Base-by-base conservation (phyloP, 139 green algal genomes). In the Trebouxia sp. region DNA sequence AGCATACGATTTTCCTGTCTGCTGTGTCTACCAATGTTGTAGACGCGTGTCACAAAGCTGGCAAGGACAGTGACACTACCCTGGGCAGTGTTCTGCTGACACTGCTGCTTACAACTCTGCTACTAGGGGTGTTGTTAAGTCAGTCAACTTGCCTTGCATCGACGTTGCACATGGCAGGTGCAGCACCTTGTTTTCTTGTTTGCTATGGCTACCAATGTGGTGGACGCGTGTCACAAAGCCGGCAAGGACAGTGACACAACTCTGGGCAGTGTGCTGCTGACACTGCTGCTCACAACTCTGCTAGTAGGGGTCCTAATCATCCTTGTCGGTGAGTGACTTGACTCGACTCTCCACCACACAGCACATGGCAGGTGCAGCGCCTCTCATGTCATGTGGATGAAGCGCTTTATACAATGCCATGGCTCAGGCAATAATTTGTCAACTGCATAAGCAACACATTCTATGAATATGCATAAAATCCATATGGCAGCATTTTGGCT, bases 111-210 rank as follows among this genome's bases (percentile, higher is more conserved):
- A 82, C 84, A 24, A 94, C 90, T 0, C 42, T 85, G n/a, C n/a
- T n/a, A n/a, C 92, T 96, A 10, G 93, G 93, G 5, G 20, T 6
- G 88, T 94, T n/a, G 92, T 89, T 87, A 37, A 39, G 24, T 26
- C 14, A n/a, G n/a, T n/a, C n/a, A n/a, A 17, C 9, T 24, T 4
- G 11, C 7, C n/a, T n/a, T n/a, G n/a, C n/a, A n/a, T n/a, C n/a
- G n/a, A n/a, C n/a, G n/a, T n/a, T n/a, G n/a, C n/a, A n/a, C 7
- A n/a, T n/a, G n/a, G n/a, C n/a, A n/a, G n/a, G n/a, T n/a, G n/a
- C 85, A 89, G 43, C 83, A 94, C 47, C 89, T 94, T 7, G 95
- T 96, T 51, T 94, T 96, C 70, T 79, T 96, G 80, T 90, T 80
- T 1, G 81, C 91, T 12, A 94, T 96, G 82, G 89, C 92, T 51